Evolutionary conservation across 2,329 filamentous ascomycete species (phyloP).

Genomic region (Sarocladiaceae sp.): DNA sequence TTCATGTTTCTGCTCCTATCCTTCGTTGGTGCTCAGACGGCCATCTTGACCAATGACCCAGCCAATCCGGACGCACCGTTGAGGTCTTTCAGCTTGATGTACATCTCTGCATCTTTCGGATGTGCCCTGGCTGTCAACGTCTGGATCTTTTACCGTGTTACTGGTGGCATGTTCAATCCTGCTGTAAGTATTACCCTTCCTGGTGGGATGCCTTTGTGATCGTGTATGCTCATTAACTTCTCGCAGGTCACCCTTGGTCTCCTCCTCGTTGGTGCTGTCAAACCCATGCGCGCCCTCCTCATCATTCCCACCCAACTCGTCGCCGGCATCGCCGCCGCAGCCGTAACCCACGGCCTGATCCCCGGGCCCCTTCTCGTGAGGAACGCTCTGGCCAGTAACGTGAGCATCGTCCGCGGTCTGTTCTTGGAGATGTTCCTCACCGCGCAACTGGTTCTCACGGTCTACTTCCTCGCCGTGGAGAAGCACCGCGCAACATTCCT

Average conservation of each 20-base stretch:
- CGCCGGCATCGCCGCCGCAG: slow-evolving; percentile 55
- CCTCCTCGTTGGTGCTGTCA: slow-evolving; percentile 53
- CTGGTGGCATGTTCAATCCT: slow-evolving; percentile 48
- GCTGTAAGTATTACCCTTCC: slow-evolving; percentile 31
- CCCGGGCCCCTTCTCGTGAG: slow-evolving; percentile 51
- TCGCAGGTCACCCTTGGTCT: slow-evolving; percentile 51
- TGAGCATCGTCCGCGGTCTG: slow-evolving; percentile 52
- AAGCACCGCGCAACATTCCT: slow-evolving; percentile 71
- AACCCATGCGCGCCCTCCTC: slow-evolving; percentile 42
- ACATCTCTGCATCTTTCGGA: slow-evolving; percentile 47
- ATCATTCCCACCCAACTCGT: slow-evolving; percentile 55
- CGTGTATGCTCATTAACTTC: neutral
- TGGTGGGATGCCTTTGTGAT: neutral
- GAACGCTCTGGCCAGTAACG: slow-evolving; percentile 50
- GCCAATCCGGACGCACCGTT: slow-evolving; percentile 22
- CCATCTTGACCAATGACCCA: slow-evolving; percentile 26
- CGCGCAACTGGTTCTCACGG: slow-evolving; percentile 57
- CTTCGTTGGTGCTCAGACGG: slow-evolving; percentile 35
- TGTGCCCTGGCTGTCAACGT: slow-evolving; percentile 48
- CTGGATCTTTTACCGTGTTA: slow-evolving; percentile 54
- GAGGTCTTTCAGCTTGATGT: slow-evolving; percentile 36
- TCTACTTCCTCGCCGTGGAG: slow-evolving; percentile 67
- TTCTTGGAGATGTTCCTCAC: slow-evolving; percentile 67
- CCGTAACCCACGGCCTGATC: slow-evolving; percentile 52
- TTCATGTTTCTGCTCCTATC: slow-evolving; percentile 47